Conservation (phyloP, 2,329 filamentous ascomycete genomes). For the Trichoderma simmonsii region DNA sequence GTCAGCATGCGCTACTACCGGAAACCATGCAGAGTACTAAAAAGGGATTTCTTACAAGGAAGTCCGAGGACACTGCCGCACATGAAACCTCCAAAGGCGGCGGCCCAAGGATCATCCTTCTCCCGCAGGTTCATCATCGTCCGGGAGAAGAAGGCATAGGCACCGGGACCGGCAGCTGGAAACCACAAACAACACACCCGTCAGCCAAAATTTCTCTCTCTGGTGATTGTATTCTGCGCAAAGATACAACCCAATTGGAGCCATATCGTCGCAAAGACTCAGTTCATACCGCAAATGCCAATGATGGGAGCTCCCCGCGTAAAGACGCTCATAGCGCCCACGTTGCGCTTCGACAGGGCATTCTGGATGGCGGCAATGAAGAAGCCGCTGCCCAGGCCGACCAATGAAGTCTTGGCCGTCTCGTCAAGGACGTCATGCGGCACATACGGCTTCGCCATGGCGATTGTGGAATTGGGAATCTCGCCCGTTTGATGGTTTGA, state of each 20-base stretch:
- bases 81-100: conserved; percentile 71
- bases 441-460: conserved; percentile 53
- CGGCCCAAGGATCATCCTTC: conserved; percentile 76
- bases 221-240: too few species aligned
- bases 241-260: not conserved
- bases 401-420: conserved; percentile 60
- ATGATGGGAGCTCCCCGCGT: conserved; percentile 74
- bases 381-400: conserved; percentile 66
- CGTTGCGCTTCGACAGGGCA: conserved; percentile 76
- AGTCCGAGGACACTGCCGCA: conserved; percentile 71
- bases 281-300: conserved; percentile 40
- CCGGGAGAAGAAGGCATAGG: conserved; percentile 73
- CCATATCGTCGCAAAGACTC: not conserved
- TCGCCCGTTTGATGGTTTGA: conserved; percentile 19
- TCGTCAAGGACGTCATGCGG: conserved; percentile 71
- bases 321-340: conserved; percentile 77
- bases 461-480: conserved; percentile 20
- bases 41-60: conserved; percentile 53
- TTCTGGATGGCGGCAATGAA: conserved; percentile 79
- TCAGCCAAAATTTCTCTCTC: not conserved
- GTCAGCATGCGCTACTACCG: not conserved
- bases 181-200: conserved; percentile 26
- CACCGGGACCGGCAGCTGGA: conserved; percentile 58
- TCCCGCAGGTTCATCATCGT: conserved; percentile 81
- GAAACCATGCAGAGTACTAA: not conserved